These are phyloP conservation scores for Kalanchoe fedtschenkoi DNA, from an alignment of 164 flowering plant genomes.

Conservation along the genomic window DNA sequence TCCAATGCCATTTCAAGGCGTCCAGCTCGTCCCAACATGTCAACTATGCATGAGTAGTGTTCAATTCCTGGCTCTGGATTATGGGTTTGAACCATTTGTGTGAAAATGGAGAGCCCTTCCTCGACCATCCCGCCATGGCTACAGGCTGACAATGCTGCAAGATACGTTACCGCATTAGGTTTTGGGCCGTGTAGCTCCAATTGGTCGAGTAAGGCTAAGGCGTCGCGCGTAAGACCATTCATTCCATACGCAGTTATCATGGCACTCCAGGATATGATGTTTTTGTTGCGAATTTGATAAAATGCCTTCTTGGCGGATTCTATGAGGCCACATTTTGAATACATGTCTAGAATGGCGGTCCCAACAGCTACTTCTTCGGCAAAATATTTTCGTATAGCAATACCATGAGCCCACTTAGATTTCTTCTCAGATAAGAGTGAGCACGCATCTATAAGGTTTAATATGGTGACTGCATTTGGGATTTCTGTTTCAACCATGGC, in stretches of 20 bases:
- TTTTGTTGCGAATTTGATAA: constrained; percentile 38
- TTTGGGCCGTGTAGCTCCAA: constrained; percentile 38
- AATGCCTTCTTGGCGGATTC: constrained; percentile 50
- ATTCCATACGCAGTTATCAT: constrained; percentile 68
- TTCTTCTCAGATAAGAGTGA: constrained; percentile 38
- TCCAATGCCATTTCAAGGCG: constrained; percentile 38
- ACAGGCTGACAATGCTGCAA: constrained; percentile 68
- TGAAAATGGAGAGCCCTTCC: constrained; percentile 52
- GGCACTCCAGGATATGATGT: constrained; percentile 63
- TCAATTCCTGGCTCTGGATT: constrained; percentile 29
- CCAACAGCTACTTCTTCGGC: constrained; percentile 45
- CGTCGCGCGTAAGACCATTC: constrained; percentile 49
- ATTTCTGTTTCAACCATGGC: constrained; percentile 33
- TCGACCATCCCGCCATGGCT: constrained; percentile 71
- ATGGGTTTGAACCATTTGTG: constrained; percentile 31
- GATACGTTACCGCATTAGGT: constrained; percentile 57
- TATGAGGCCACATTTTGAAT: constrained; percentile 68
- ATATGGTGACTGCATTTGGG: constrained; percentile 43
- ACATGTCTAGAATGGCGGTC: constrained; percentile 68
- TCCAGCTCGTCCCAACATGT: constrained; percentile 72
- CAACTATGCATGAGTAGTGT: constrained; percentile 80
- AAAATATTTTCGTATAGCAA: constrained; percentile 51
- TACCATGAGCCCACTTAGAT: constrained; percentile 61
- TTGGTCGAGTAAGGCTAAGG: constrained; percentile 39
- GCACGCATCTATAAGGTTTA: constrained; percentile 65